These are phyloP conservation scores for Arthroderma sp. DNA, from an alignment of 2,329 filamentous ascomycete genomes.

Conservation along the genomic window DNA sequence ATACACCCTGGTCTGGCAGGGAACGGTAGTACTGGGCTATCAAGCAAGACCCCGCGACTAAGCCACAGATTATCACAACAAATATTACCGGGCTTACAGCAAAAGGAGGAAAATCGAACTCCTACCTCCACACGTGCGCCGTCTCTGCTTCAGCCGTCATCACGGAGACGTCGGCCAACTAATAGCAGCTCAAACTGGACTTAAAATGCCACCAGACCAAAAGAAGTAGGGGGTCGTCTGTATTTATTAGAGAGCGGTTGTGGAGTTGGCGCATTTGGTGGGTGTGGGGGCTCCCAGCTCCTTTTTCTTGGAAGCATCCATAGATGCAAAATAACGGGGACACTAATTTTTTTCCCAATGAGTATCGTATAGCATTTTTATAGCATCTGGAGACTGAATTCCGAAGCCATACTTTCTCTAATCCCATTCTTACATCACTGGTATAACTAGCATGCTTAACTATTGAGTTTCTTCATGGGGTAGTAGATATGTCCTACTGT, in stretches of 20 bases:
- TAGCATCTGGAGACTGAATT: background rate
- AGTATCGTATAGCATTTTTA: background rate
- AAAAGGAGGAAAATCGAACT: constrained; percentile 28
- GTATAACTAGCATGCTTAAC: background rate
- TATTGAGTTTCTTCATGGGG: background rate
- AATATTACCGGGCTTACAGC: constrained; percentile 22
- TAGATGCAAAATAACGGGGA: background rate
- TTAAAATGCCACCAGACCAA: background rate
- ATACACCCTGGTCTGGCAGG: constrained; percentile 9
- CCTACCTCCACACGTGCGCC: constrained; percentile 25
- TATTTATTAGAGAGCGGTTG: background rate
- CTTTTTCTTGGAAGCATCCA: background rate
- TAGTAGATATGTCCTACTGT: background rate
- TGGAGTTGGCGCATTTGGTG: constrained; percentile 2
- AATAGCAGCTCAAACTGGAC: constrained; percentile 15
- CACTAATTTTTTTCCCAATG: background rate
- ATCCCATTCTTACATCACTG: background rate
- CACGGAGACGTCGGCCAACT: constrained; percentile 28
- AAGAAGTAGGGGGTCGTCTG: background rate
- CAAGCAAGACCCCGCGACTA: constrained; percentile 25
- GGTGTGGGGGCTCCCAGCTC: background rate
- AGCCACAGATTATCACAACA: constrained; percentile 28
- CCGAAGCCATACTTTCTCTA: background rate
- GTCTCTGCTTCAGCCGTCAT: constrained; percentile 25
- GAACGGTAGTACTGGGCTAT: constrained; percentile 22